These are phyloP conservation scores for Reutealis trisperma DNA, from an alignment of 345 rosid species.

Conservation along the genomic window DNA sequence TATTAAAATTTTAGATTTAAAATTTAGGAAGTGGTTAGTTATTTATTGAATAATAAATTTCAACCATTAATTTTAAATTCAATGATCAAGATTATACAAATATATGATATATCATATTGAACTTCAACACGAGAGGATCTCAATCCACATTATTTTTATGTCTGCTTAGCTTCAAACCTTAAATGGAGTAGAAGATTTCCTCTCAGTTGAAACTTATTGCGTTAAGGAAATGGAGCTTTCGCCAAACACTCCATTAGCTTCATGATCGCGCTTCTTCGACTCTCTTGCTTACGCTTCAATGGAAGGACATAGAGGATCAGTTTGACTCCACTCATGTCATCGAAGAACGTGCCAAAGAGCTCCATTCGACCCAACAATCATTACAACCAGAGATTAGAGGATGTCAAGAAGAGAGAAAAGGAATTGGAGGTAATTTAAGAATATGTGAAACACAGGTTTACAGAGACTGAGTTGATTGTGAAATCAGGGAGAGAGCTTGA, in stretches of 20 bases:
- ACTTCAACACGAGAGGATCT: too few species aligned
- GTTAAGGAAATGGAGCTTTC: conserved; percentile 17
- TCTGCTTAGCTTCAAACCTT: too few species aligned
- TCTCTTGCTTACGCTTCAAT: conserved; percentile 39
- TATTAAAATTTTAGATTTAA: too few species aligned
- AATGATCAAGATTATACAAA: too few species aligned
- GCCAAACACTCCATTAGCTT: conserved; percentile 35
- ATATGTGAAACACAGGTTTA: conserved; percentile 13
- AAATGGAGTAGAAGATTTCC: conserved; percentile 11
- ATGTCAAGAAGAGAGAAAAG: not conserved
- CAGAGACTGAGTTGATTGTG: conserved; percentile 22
- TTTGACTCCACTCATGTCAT: conserved; percentile 30
- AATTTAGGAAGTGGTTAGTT: too few species aligned
- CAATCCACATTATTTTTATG: too few species aligned
- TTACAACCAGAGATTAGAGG: not conserved
- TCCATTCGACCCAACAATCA: not conserved
- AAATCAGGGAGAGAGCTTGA: conserved; percentile 10
- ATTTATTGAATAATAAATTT: too few species aligned
- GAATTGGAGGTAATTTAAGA: conserved; percentile 5
- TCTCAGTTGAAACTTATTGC: conserved; percentile 20
- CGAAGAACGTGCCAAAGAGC: conserved; percentile 34
- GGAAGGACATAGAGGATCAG: conserved; percentile 47
- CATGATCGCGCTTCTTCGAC: conserved; percentile 45
- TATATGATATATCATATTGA: too few species aligned
- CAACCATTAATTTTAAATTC: too few species aligned